Base-by-base conservation (phyloP, 345 rosid species). In the Arabidopsis thaliana region DNA sequence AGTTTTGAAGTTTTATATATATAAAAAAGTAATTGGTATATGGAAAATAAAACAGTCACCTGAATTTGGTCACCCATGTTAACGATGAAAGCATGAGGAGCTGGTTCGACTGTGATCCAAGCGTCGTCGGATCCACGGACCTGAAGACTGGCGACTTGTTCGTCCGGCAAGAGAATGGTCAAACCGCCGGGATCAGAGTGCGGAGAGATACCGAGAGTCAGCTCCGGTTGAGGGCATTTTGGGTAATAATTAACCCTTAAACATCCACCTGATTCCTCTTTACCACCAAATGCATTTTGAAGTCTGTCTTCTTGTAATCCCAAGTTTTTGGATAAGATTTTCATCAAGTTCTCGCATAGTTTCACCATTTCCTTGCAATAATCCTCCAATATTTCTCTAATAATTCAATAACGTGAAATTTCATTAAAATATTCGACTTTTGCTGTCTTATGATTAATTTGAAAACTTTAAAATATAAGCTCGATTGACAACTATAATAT, bases 181-280 rank as follows among this genome's bases (percentile, higher is more conserved):
- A 91, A 32, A 48, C 97, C 97, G 0, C 97, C 97, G 0, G 98
- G 98, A 65, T 94, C 98, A 2, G 98, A 91, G 83, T 94, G 98
- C 0, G 96, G 80, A 0, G 98, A 91, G 20, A 94, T 75, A 1
- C 98, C 97, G 0, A 91, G 91, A 3, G 98, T 73, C 62, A 94
- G 40, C 51, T 88, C 92, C 2, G 98, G 97, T 36, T 88, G 93
- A 1, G 97, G 97, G 44, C 98, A 91, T 59, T 77, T 91, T 0
- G 98, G 97, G 73, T 94, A 94, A 73, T 87, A 94, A 45, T 94
- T 94, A 22, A 87, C 88, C 79, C 97, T 87, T 28, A 94, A 22
- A 69, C 97, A 90, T 2, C 93, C 91, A 8, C 95, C 98, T 7
- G 85, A 20, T 50, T 78, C 67, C 4, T 86, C 45, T 7, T 83